Conservation (phyloP, 345 rosid species). For the Xanthoceras sorbifolium region DNA sequence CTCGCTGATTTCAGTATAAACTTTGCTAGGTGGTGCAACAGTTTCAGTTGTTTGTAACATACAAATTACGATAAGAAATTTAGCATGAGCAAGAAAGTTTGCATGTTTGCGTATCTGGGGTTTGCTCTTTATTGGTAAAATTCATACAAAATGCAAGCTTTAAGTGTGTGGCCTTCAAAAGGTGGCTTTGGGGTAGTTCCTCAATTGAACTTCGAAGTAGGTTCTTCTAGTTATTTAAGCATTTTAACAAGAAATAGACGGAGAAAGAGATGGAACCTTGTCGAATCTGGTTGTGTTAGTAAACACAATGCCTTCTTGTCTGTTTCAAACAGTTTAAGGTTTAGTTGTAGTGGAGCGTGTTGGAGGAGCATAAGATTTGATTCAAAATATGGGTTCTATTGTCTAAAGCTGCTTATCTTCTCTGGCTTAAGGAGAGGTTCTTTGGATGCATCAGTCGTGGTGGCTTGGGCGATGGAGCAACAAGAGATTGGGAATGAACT, state of each 20-base stretch:
- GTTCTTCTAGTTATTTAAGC: conserved; percentile 35
- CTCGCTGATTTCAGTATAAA: not conserved
- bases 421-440: conserved; percentile 38
- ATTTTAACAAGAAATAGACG: conserved; percentile 23
- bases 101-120: conserved; percentile 29
- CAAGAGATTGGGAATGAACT: conserved; percentile 47
- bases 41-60: not conserved
- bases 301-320: conserved; percentile 31
- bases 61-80: not conserved
- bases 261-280: conserved; percentile 30
- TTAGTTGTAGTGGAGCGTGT: conserved; percentile 23
- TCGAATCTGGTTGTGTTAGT: conserved; percentile 30
- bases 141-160: conserved; percentile 65
- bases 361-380: conserved; percentile 28
- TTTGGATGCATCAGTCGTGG: conserved; percentile 36
- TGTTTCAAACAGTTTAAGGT: conserved; percentile 35
- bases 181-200: conserved; percentile 50
- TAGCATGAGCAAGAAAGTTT: conserved; percentile 14
- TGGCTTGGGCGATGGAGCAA: conserved; percentile 61
- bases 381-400: conserved; percentile 29
- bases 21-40: not conserved
- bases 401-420: conserved; percentile 30
- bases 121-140: conserved; percentile 19
- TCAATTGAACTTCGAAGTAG: conserved; percentile 49
- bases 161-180: conserved; percentile 48